A percentile compares a stretch with the other conserved stretches of the same genome.
Conservation (phyloP, 2,329 filamentous ascomycete species). For the Stagonosporopsis vannaccii region DNA sequence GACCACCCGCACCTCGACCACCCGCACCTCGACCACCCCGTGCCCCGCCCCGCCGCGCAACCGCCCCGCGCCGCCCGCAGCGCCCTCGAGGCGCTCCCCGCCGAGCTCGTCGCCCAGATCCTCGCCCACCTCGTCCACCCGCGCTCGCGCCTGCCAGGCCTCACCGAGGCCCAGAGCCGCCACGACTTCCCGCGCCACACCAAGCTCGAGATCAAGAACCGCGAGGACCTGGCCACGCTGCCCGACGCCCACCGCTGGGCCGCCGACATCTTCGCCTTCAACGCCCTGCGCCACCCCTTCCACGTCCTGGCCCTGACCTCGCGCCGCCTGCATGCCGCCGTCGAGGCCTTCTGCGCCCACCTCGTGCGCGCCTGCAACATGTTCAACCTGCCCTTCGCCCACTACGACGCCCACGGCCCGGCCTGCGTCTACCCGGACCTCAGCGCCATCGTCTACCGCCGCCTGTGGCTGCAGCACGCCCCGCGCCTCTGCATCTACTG, state of each 20-base stretch:
- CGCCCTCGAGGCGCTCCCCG: constrained; percentile 35
- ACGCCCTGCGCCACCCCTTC: constrained; percentile 36
- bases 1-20: neutral
- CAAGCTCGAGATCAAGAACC: constrained; percentile 29
- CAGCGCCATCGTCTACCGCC: constrained; percentile 37
- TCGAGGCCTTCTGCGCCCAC: constrained; percentile 39
- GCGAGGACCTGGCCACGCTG: constrained; percentile 29
- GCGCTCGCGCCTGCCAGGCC: constrained; percentile 38
- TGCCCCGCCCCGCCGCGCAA: neutral
- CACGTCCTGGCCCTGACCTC: constrained; percentile 38
- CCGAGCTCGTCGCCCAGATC: constrained; percentile 40
- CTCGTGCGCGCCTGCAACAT: constrained; percentile 36
- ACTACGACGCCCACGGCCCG: constrained; percentile 28
- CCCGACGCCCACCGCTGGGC: constrained; percentile 38
- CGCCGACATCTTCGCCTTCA: constrained; percentile 37
- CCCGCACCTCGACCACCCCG: neutral
- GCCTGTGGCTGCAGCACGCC: constrained; percentile 42
- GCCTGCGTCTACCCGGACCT: constrained; percentile 36
- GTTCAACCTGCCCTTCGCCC: constrained; percentile 41
- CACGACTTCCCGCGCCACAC: constrained; percentile 25
- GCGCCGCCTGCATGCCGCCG: constrained; percentile 24
- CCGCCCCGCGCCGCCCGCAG: too few species aligned
- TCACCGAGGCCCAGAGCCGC: constrained; percentile 37
- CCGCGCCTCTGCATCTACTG: constrained; percentile 41
- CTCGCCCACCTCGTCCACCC: constrained; percentile 39